Evolutionary conservation across 495 filamentous ascomycete species (phyloP), one percentile per base, ranked within the genome.

Genomic region (Parathielavia appendiculata): DNA sequence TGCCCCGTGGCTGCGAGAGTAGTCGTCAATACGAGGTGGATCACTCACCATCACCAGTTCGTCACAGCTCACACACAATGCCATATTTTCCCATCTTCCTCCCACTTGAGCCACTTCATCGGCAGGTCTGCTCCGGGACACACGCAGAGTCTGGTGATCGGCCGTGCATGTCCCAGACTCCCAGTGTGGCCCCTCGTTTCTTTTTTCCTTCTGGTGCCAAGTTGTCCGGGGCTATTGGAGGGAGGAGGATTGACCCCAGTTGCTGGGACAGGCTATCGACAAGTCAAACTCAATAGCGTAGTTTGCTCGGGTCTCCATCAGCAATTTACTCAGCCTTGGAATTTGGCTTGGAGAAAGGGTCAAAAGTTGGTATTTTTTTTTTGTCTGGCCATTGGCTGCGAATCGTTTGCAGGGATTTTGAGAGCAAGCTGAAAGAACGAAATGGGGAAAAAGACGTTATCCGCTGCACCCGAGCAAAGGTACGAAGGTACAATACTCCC

Each of bases 21-120:
- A 19, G 17, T 39, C 13, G 14, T 38, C 44, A 56, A 56, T 56
- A 56, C 54, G 54, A 56, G 54, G 12, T 19, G 44, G n/a, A 22
- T 14, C 40, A 12, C 40, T n/a, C 17, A 45, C n/a, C n/a, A 30
- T 30, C 26, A 6, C 26, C 26, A 30, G 26, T 30, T 30, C 3
- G 2, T 30, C 26, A 30, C 26, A 6, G 2, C 26, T 2, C 6
- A 30, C 26, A 6, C 30, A 4, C 23, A 20, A 39, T 35, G n/a
- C 1, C 10, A n/a, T 8, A 12, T 11, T 16, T 49, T 23, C 13
- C 22, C 17, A 12, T 54, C 38, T 13, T 6, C 39, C 14, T 43
- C n/a, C 34, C 39, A 2, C 40, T n/a, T 12, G 0, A 17, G 6
- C 39, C 35, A 38, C 26, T 2, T 39, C 36, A 39, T 17, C 39